Conservation (phyloP, 2,329 filamentous ascomycete genomes). For the Atkinsonella texensis region DNA sequence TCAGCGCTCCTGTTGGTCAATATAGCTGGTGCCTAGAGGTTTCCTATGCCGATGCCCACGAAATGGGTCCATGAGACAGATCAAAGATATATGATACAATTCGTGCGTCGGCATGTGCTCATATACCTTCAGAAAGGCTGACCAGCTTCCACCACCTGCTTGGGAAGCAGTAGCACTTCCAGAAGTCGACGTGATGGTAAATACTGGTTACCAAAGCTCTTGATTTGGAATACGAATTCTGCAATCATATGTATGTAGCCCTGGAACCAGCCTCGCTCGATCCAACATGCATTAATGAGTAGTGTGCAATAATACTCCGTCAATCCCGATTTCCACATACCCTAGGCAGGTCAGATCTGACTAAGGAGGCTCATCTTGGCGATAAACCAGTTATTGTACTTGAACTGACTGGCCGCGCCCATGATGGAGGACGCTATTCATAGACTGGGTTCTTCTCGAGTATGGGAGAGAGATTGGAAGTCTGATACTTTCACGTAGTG, state of each 20-base stretch:
- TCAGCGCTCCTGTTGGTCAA: neutral
- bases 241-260: neutral
- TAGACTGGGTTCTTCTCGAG: too few relatives aligned
- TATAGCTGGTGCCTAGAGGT: slow-evolving; percentile 4
- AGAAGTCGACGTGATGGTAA: slow-evolving; percentile 19
- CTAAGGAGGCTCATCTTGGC: too few relatives aligned
- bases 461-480: too few relatives aligned
- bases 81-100: neutral
- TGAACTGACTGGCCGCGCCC: too few relatives aligned
- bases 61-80: neutral
- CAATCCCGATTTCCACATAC: too few relatives aligned
- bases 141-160: slow-evolving; percentile 35
- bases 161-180: slow-evolving; percentile 19
- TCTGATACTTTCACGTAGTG: too few relatives aligned
- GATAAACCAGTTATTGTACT: too few relatives aligned
- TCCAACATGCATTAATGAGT: slow-evolving; percentile 22
- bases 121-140: slow-evolving; percentile 38
- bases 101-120: neutral
- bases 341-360: too few relatives aligned
- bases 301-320: too few relatives aligned
- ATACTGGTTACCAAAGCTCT: neutral
- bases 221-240: too few relatives aligned
- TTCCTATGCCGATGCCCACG: slow-evolving; percentile 2
- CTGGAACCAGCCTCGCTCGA: neutral
- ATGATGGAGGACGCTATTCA: too few relatives aligned